Base-by-base conservation (phyloP, 208 protist species). In the Crithidia thermophila region DNA sequence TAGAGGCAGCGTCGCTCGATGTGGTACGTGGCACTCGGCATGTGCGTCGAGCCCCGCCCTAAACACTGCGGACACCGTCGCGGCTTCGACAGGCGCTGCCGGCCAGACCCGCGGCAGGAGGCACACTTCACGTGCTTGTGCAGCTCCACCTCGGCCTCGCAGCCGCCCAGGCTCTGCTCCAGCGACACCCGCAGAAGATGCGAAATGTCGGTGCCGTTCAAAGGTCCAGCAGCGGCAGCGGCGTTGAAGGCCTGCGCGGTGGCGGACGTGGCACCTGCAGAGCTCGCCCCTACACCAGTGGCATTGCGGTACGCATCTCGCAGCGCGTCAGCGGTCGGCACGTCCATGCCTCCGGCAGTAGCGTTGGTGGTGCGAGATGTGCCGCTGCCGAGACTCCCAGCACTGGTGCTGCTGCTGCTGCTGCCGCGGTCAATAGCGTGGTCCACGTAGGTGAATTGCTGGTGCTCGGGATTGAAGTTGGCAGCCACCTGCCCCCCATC, bases 11-110 rank as follows among this genome's bases (percentile, higher is more conserved):
- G 39, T 14, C 89, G 80, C 59, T 97, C 89, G 39, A 97, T 81
- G 69, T 90, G 84, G 67, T 95, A 97, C 6, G 88, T 95, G 36
- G 84, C 89, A 39, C 87, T 95, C 9, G 90, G 88, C 21, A 96
- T 45, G 57, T 81, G 47, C 37, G 67, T 63, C 6, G 72, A 76
- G 25, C 93, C 93, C 18, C 87, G 78, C 28, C 93, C 93, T 9
- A 84, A 64, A 56, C 93, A 97, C 70, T 94, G 84, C 47, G 90
- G 85, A 47, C 93, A 97, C 53, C 52, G 62, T 14, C 85, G 85
- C 18, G 53, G 49, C 34, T 63, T 77, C 21, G 66, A 72, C 27
- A 80, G 58, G 18, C 45, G 28, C 50, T 85, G 68, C 30, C 61
- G 60, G 5, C 90, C 88, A 1, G 62, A 51, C 13, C 84, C 90